Evolutionary conservation across 331 rosid species (phyloP).

Genomic region (Dryas integrifolia): DNA sequence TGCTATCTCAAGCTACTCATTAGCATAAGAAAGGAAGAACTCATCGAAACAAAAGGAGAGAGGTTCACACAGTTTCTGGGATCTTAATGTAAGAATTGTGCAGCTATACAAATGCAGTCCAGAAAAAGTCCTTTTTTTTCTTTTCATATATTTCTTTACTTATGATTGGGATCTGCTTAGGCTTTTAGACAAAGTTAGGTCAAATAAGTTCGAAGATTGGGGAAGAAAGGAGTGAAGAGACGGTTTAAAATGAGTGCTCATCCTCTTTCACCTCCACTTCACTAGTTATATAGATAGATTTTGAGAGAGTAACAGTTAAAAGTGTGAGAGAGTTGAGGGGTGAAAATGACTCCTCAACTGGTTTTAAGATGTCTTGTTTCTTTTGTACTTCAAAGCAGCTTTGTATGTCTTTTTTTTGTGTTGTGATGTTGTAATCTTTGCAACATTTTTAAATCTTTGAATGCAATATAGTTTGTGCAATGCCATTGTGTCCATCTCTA

Average conservation of each 20-base stretch:
- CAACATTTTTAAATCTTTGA: slow-evolving; percentile 32
- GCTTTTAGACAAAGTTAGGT: slow-evolving; percentile 45
- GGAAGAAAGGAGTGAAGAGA: slow-evolving; percentile 95
- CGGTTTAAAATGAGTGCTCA: slow-evolving; percentile 74
- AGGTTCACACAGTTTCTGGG: slow-evolving; percentile 38
- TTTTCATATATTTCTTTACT: slow-evolving; percentile 21
- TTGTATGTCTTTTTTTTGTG: slow-evolving; percentile 21
- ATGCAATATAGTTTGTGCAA: slow-evolving; percentile 30
- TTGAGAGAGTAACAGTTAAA: slow-evolving; percentile 29
- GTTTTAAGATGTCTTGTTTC: slow-evolving; percentile 49
- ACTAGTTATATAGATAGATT: slow-evolving; percentile 54
- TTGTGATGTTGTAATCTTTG: slow-evolving; percentile 46
- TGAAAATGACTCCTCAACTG: slow-evolving; percentile 48
- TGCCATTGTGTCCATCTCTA: neutral
- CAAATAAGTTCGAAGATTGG: slow-evolving; percentile 60
- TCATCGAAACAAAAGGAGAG: slow-evolving; percentile 23
- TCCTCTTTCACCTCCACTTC: slow-evolving; percentile 91
- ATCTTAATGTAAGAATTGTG: slow-evolving; percentile 58
- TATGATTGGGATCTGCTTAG: slow-evolving; percentile 53
- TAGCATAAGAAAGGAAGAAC: slow-evolving; percentile 44
- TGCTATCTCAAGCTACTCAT: slow-evolving; percentile 58
- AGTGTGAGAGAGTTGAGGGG: slow-evolving; percentile 36
- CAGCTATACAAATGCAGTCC: slow-evolving; percentile 62
- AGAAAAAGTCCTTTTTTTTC: slow-evolving; percentile 40
- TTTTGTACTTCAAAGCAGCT: slow-evolving; percentile 40